Base-by-base conservation (phyloP, 1,284 basidiomycete genomes). In the Blastosporella zonata region DNA sequence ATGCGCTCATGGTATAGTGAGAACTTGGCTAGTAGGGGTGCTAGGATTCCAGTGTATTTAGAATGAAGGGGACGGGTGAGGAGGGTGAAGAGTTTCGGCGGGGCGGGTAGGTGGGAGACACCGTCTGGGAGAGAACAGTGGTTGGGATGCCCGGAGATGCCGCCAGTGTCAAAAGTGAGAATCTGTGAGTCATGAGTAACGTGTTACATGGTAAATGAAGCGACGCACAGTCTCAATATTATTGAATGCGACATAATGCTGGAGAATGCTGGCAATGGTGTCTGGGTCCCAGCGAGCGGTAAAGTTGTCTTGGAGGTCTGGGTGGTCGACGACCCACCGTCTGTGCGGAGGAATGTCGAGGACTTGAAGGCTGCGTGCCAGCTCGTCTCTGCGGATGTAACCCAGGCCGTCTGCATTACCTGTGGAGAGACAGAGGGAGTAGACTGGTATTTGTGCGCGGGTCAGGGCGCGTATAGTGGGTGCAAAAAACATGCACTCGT, bases 401-500 rank as follows among this genome's bases (percentile, higher is more conserved):
- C 96, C 96, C 0, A 93, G 68, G 0, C 93, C 92, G 38, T 91
- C 87, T 9, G 88, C 87, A 62, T 97, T 79, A 6, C 96, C 84
- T 13, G 67, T 68, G 8, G 83, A 87, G 41, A 87, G 61, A 53
- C 83, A 86, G 15, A 87, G 57, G 2, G 80, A 81, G 56, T 72
- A 78, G 1, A 84, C 34, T 27, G 40, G 35, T n/a, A 39, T 43
- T 43, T 41, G 49, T 50, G 35, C 49, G 46, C 27, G 49, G 20
- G 54, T 57, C n/a, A 89, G 69, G 2, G 82, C 73, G 22, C 83
- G 70, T 9, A 96, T 62, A 0, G 87, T 87, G 0, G 93, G 93
- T 0, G 84, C 86, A 62, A 97, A 97, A 74, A 97, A 97, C 76
- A 95, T 82, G 62, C 83, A 84, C 69, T 96, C 93, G 63, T 96